Evolutionary conservation across 306 rosid species (phyloP).

Genomic region (Quercus glauca): DNA sequence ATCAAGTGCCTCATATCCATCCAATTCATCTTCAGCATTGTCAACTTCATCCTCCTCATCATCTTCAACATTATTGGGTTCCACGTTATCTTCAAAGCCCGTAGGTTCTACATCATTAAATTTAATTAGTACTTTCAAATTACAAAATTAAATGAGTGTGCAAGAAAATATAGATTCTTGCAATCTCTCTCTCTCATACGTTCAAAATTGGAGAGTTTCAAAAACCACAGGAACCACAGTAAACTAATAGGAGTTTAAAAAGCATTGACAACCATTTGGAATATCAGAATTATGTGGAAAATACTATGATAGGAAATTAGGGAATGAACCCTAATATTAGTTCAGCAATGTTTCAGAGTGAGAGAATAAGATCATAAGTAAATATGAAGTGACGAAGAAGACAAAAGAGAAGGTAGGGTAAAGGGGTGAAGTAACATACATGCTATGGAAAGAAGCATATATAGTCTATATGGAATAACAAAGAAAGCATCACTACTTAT

Average conservation of each 20-base stretch:
- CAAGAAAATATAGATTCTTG: neutral
- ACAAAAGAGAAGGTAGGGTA: no score
- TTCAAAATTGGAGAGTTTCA: neutral
- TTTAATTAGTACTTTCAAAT: neutral
- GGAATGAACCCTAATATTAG: no score
- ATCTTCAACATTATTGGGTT: conserved; percentile 47
- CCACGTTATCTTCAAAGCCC: conserved; percentile 46
- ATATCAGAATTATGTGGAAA: no score
- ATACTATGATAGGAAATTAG: no score
- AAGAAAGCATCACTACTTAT: neutral
- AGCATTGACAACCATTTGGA: neutral
- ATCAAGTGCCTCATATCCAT: conserved; percentile 50
- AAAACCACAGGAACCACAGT: neutral
- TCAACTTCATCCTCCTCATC: conserved; percentile 58
- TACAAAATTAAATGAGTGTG: conserved; percentile 4
- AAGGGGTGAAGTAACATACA: no score
- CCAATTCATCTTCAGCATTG: conserved; percentile 59
- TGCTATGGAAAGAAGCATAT: no score
- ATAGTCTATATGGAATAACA: neutral
- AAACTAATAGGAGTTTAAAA: neutral
- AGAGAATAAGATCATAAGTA: no score
- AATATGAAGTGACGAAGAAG: no score
- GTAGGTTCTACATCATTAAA: conserved; percentile 12
- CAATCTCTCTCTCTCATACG: neutral
- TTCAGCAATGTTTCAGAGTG: no score